Conservation (phyloP, 2,329 filamentous ascomycete genomes). For the Fusarium metavorans region DNA sequence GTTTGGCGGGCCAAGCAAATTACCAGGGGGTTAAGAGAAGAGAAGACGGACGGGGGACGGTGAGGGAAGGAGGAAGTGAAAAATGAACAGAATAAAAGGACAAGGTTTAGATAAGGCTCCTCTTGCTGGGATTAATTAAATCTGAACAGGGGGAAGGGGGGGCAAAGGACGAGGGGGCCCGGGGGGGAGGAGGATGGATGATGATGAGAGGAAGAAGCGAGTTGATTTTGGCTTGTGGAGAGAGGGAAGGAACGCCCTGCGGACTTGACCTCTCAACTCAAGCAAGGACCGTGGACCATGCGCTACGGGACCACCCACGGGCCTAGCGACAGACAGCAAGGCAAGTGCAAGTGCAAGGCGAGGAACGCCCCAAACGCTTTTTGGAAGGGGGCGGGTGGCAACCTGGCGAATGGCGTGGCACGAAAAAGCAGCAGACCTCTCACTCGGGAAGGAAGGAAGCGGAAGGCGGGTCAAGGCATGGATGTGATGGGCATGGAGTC, state of each 20-base stretch:
- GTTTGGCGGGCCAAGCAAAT: slow-evolving; percentile 17
- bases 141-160: slow-evolving; percentile 22
- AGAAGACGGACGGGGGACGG: slow-evolving; percentile 6
- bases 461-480: background rate
- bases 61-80: slow-evolving; percentile 22
- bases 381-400: background rate
- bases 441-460: slow-evolving; percentile 2
- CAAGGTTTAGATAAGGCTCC: slow-evolving; percentile 32
- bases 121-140: slow-evolving; percentile 35
- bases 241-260: slow-evolving; percentile 8
- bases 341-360: background rate
- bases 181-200: background rate
- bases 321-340: background rate
- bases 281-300: slow-evolving; percentile 17
- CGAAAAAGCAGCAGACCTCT: slow-evolving; percentile 1
- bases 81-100: slow-evolving; percentile 30
- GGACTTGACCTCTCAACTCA: background rate
- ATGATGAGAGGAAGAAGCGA: background rate
- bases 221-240: slow-evolving; percentile 5
- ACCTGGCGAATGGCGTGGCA: background rate
- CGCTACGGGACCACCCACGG: background rate
- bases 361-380: slow-evolving; percentile 24
- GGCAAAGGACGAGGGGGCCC: background rate
- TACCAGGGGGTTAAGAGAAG: slow-evolving; percentile 29
- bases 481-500: background rate